Base-by-base conservation (phyloP, 371 early-diverging fungal species). In the Apophysomyces elegans region DNA sequence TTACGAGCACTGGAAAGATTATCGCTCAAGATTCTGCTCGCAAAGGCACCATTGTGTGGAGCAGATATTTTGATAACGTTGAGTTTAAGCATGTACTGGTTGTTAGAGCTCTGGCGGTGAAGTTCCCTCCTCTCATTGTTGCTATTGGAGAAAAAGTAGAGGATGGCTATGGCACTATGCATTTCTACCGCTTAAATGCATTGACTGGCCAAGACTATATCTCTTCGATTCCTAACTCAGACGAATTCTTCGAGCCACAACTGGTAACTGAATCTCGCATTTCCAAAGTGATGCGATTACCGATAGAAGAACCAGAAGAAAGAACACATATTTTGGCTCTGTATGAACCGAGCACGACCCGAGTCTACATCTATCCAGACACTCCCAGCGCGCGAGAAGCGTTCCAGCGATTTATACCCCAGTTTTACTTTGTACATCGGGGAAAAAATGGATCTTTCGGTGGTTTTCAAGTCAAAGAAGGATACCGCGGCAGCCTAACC, bases 21-120 rank as follows among this genome's bases (percentile, higher is more conserved):
- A 78, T 92, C 35, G 96, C 95, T 3, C 83, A 95, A 38, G 92
- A 95, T 66, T 90, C 95, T 16, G 84, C 81, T 60, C 83, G 75
- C 46, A 80, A 83, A 45, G 96, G 96, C 1, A 69, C 83, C 38
- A 80, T 88, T 59, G 83, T 93, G 2, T 97, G 98, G 98, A 84
- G 88, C 18, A 69, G 80, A 16, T 79, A 79, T 57, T 59, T 79
- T 8, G 73, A 70, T 18, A 62, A 67, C 21, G 77, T 84, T 18
- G 70, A 79, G 0, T 84, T 90, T 57, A 70, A 75, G 7, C 72
- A 88, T 37, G 18, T 94, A 1, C 69, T 88, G 56, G 70, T 88
- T 13, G 86, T 94, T 6, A 86, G 95, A 12, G 80, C 89, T 12
- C 59, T 62, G 5, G 78, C 85, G 38, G 90, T 91, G 37, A 89